Base-by-base conservation (phyloP, 495 filamentous ascomycete species). In the Chaetomium cochliodes region DNA sequence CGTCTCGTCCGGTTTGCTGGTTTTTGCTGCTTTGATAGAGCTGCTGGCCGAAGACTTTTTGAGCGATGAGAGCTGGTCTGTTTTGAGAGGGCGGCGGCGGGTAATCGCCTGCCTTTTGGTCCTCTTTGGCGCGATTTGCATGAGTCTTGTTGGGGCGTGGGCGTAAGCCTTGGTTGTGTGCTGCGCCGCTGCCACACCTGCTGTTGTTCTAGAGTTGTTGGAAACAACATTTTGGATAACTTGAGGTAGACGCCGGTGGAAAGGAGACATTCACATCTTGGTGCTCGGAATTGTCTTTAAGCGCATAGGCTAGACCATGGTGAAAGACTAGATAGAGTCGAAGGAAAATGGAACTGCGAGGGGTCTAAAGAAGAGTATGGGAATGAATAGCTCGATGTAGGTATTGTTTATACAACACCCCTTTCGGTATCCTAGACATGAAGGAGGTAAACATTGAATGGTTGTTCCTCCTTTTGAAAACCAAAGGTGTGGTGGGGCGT, bases 101-200 rank as follows among this genome's bases (percentile, higher is more conserved):
- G 71, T 90, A 44, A 78, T 90, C 59, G 93, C 93, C 26, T 96
- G 88, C 72, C 73, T 83, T 13, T 83, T 90, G 9, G 93, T 97
- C 26, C 80, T 92, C 30, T 82, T 82, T 18, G 93, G 93, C 0
- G 89, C 91, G 7, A 72, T 85, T 54, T 77, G 92, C 41, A 97
- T 97, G 93, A 89, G 92, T 56, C 75, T 96, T 42, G 92, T 97
- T 16, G 93, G 93, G 7, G 93, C 92, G 47, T 96, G 91, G 83
- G 92, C 92, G 64, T 96, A 64, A 74, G 12, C 13, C 13, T 18
- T 2, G 9, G 9, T 8, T 12, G 33, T 37, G 5, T 37, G 5
- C 5, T 37, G 18, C 22, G 49, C 20, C 9, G 46, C 5, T 20
- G 5, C 6, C 23, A 2, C 1, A 8, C 18, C 5, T 23, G 11